These are phyloP conservation scores for Xylariaceae sp. DNA, from an alignment of 2,329 filamentous ascomycete species.

Conservation along the genomic window DNA sequence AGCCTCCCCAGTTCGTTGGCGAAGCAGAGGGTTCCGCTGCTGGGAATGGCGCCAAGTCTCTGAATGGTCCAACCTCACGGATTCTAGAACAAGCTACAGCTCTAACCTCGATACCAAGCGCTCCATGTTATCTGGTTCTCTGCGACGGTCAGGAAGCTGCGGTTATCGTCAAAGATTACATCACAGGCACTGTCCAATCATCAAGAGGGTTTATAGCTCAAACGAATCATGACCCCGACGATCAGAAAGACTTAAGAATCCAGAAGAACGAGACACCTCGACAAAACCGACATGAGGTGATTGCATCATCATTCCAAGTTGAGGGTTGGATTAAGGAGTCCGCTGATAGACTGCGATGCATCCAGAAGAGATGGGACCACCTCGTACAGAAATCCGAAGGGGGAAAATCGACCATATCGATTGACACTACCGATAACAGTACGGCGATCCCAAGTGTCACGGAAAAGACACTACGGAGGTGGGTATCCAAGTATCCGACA, in stretches of 20 bases:
- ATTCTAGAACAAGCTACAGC: conserved; percentile 27
- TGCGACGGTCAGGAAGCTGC: conserved; percentile 55
- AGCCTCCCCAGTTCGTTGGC: not conserved
- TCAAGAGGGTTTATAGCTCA: conserved; percentile 59
- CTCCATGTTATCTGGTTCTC: conserved; percentile 64
- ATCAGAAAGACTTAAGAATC: conserved; percentile 20
- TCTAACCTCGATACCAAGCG: conserved; percentile 50
- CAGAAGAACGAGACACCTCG: conserved; percentile 7
- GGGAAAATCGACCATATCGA: conserved; percentile 5
- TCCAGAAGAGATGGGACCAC: conserved; percentile 48
- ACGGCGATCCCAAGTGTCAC: conserved; percentile 36
- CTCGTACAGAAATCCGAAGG: conserved; percentile 33
- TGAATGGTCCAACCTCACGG: not conserved
- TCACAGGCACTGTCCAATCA: conserved; percentile 50
- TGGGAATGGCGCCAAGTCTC: no score
- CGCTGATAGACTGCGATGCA: conserved; percentile 42
- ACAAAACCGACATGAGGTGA: conserved; percentile 11
- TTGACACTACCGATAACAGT: no score
- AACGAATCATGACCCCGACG: conserved; percentile 61
- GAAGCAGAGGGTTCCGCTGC: not conserved
- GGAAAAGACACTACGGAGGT: conserved; percentile 48
- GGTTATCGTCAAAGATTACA: conserved; percentile 63
- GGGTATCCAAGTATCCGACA: conserved; percentile 59
- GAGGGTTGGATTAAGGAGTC: conserved; percentile 43
- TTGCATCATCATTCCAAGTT: conserved; percentile 25